phyloP scores from a whole-genome alignment of 108 stramenopile species.

The Conticribra guillardii region DNA sequence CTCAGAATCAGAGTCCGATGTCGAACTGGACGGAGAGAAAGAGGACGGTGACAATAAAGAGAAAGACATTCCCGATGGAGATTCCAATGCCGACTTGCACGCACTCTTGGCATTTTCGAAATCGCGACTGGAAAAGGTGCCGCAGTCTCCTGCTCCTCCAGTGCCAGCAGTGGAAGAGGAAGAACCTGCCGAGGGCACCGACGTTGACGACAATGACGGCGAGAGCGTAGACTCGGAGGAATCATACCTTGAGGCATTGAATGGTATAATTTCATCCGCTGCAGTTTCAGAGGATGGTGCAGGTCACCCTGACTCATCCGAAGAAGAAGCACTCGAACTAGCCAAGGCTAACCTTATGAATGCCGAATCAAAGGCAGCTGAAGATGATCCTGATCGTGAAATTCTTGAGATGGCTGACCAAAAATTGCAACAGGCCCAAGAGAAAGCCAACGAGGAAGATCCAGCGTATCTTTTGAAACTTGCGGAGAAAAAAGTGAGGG shows the following conservation, averaged over 20 bases:
- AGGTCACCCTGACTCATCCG: background rate
- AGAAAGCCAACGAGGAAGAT: slow-evolving; percentile 10
- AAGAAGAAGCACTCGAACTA: background rate
- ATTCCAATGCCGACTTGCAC: slow-evolving; percentile 16
- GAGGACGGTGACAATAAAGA: background rate
- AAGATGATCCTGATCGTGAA: slow-evolving; percentile 12
- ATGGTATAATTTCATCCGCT: no score
- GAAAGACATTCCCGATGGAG: slow-evolving; percentile 1
- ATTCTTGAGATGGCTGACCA: slow-evolving; percentile 20
- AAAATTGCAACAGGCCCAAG: slow-evolving; percentile 10
- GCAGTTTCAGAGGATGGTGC: slow-evolving; percentile 4
- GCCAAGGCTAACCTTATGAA: slow-evolving; percentile 9
- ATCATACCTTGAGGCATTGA: no score
- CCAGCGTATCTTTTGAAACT: slow-evolving; percentile 28
- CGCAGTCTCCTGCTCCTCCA: background rate
- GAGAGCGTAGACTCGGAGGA: no score
- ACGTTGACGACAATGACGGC: slow-evolving; percentile 1
- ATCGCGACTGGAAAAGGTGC: slow-evolving; percentile 6
- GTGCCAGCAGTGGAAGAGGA: slow-evolving; percentile 10
- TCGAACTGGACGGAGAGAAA: background rate
- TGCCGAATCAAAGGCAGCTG: slow-evolving; percentile 14
- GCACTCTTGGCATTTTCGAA: slow-evolving; percentile 14
- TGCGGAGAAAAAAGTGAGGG: slow-evolving; percentile 39
- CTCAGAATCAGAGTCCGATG: background rate
- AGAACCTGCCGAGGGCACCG: slow-evolving; percentile 3